phyloP scores from a whole-genome alignment of 2,329 filamentous ascomycete species.

The Sphaerulina vaccinii region DNA sequence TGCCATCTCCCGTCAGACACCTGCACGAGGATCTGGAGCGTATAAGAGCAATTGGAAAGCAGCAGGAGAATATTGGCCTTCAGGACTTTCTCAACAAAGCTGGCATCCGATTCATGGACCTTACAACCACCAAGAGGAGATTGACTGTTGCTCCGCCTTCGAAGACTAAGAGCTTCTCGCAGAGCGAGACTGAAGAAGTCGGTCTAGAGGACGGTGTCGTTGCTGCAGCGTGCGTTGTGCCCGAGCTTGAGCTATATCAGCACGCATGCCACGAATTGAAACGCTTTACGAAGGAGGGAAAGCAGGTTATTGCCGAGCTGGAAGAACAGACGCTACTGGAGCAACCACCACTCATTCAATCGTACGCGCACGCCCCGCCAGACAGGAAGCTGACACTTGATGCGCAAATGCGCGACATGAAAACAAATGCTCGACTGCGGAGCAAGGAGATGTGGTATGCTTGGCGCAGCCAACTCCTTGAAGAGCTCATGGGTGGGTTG shows the following conservation, averaged over 20 bases:
- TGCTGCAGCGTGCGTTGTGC: constrained; percentile 85
- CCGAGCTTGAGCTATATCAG: constrained; percentile 91
- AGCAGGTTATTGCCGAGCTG: constrained; percentile 84
- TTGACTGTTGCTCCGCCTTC: constrained; percentile 66
- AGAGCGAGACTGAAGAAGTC: constrained; percentile 33
- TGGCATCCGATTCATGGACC: constrained; percentile 96
- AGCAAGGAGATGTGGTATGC: constrained; percentile 98
- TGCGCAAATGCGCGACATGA: constrained; percentile 96
- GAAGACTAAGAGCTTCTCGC: constrained; percentile 39
- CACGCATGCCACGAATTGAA: constrained; percentile 94
- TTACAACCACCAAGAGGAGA: constrained; percentile 91
- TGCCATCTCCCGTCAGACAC: constrained; percentile 29
- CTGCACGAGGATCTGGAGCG: constrained; percentile 32
- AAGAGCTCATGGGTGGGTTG: constrained; percentile 79
- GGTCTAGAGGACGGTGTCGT: constrained; percentile 75
- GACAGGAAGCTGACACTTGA: constrained; percentile 87
- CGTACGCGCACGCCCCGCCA: constrained; percentile 82
- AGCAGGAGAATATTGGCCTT: constrained; percentile 55
- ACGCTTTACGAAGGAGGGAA: constrained; percentile 91
- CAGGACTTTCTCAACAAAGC: constrained; percentile 95
- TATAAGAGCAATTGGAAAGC: constrained; percentile 19
- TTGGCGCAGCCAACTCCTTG: constrained; percentile 86
- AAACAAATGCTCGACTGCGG: constrained; percentile 81
- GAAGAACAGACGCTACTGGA: constrained; percentile 85
- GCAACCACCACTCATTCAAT: constrained; percentile 85